Conservation (phyloP, 176 grass and related monocot species). For the Metroxylon sagu region DNA sequence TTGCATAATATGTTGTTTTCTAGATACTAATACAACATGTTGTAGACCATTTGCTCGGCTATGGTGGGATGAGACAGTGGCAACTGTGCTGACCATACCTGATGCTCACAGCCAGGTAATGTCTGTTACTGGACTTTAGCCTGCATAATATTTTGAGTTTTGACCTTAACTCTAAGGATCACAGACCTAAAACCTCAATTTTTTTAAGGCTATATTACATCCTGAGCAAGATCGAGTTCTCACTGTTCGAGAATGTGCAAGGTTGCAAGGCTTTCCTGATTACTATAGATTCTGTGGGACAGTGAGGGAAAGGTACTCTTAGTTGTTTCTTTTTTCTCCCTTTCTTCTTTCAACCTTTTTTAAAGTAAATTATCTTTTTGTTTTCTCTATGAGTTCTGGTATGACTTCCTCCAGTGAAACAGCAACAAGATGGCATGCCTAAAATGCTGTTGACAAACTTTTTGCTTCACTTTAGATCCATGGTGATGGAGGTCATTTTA, state of each 20-base stretch:
- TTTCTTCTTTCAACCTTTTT: background rate
- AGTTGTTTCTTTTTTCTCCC: background rate
- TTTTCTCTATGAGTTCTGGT: background rate
- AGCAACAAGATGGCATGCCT: too few species aligned
- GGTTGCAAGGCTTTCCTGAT: conserved; percentile 94
- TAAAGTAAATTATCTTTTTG: background rate
- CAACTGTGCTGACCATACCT: conserved; percentile 70
- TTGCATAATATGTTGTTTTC: too few species aligned
- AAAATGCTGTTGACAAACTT: too few species aligned
- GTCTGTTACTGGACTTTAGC: too few species aligned
- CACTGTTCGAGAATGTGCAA: conserved; percentile 79
- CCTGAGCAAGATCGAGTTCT: conserved; percentile 74
- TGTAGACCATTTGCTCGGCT: conserved; percentile 70
- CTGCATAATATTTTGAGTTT: too few species aligned
- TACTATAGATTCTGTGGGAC: conserved; percentile 72
- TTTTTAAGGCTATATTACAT: conserved; percentile 66
- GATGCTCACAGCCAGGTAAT: conserved; percentile 58
- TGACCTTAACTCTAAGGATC: too few species aligned
- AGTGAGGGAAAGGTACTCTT: conserved; percentile 62
- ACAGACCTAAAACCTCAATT: background rate
- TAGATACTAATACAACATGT: conserved; percentile 1
- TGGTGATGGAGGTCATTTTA: too few species aligned
- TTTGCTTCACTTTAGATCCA: too few species aligned
- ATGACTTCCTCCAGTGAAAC: too few species aligned
- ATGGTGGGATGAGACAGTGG: conserved; percentile 92